Percentiles rank a stretch among this genome's conserved stretches.
Evolutionary conservation across 1,139 yeast genomes (phyloP).

Genomic region (Scheffersomyces titani): DNA sequence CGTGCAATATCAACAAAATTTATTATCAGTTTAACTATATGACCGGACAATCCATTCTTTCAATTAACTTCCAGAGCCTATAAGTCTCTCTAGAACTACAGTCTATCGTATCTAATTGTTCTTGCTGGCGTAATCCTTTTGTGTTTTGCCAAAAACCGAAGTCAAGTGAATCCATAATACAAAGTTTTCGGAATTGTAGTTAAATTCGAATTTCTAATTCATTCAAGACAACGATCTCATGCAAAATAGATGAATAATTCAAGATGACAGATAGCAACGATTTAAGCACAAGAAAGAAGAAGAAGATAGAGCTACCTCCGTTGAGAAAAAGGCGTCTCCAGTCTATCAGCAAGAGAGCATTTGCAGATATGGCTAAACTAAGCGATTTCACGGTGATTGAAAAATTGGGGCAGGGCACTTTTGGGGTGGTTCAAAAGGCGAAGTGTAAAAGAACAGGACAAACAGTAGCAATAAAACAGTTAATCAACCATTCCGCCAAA

Average conservation of each 20-base stretch:
- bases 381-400: constrained; percentile 34
- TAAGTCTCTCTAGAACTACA: not conserved
- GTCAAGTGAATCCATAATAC: not conserved
- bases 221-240: not conserved
- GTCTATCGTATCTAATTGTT: not conserved
- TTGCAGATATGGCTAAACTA: constrained; percentile 33
- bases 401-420: constrained; percentile 50
- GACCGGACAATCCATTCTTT: not conserved
- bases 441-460: constrained; percentile 28
- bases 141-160: not conserved
- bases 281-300: not conserved
- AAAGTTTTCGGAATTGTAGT: not conserved
- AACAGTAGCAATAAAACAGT: constrained; percentile 65
- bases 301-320: not conserved
- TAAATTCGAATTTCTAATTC: not conserved
- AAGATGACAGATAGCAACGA: not conserved
- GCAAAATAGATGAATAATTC: not conserved
- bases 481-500: constrained; percentile 78
- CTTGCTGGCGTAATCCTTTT: not conserved
- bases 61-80: not conserved
- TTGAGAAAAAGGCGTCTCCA: constrained; percentile 5
- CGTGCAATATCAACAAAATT: not conserved
- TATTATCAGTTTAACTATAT: not conserved
- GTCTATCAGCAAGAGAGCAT: constrained; percentile 3
- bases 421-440: constrained; percentile 53